phyloP scores from a whole-genome alignment of 768 basidiomycete genomes.

The Sarcodon aspratus region DNA sequence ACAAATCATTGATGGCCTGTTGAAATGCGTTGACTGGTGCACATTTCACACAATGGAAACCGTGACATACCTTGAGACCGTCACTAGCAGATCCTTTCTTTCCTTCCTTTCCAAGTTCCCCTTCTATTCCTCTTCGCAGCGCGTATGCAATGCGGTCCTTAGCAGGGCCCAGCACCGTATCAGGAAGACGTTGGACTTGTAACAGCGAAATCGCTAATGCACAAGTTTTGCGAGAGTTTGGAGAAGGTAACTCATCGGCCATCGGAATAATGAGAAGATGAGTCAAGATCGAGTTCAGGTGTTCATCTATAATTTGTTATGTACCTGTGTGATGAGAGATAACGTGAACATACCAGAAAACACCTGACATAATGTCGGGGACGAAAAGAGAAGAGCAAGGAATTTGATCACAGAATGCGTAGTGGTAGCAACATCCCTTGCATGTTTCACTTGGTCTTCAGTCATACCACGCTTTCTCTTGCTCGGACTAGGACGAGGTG shows the following conservation, averaged over 20 bases:
- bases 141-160: constrained; percentile 61
- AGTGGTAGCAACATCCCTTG: constrained; percentile 67
- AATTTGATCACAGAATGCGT: constrained; percentile 61
- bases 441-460: constrained; percentile 68
- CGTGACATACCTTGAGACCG: constrained; percentile 51
- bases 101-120: constrained; percentile 80
- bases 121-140: constrained; percentile 66
- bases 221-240: constrained; percentile 79
- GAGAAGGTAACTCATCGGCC: constrained; percentile 58
- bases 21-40: constrained; percentile 4
- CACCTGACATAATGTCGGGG: constrained; percentile 44
- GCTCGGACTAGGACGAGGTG: constrained; percentile 58
- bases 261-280: constrained; percentile 64
- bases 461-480: constrained; percentile 62
- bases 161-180: constrained; percentile 46
- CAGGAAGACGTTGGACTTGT: constrained; percentile 60
- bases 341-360: constrained; percentile 43
- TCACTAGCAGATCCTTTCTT: constrained; percentile 78
- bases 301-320: constrained; percentile 31
- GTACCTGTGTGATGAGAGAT: neutral
- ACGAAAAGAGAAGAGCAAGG: constrained; percentile 46
- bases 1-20: constrained; percentile 67
- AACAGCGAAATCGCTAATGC: constrained; percentile 68
- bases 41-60: neutral
- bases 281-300: constrained; percentile 49